These are phyloP conservation scores for Neoarthrinium moseri DNA, from an alignment of 2,329 filamentous ascomycete species.

Conservation along the genomic window DNA sequence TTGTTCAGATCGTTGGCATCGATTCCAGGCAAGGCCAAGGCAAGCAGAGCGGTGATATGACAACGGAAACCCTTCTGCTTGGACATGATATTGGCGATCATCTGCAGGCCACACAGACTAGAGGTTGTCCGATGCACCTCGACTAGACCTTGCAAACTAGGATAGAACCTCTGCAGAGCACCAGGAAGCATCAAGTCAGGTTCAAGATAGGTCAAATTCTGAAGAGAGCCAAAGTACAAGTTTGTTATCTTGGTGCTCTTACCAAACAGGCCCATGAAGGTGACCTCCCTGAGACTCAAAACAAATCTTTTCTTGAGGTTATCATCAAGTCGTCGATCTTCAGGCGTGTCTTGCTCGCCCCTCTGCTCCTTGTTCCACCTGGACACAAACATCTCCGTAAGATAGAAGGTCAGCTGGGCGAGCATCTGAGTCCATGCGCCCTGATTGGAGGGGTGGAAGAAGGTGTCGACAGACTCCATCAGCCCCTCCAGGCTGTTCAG, in stretches of 20 bases:
- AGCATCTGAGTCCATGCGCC: constrained; percentile 88
- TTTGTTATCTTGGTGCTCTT: constrained; percentile 91
- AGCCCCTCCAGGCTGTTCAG: constrained; percentile 84
- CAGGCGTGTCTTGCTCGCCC: constrained; percentile 84
- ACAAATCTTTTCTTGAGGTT: constrained; percentile 89
- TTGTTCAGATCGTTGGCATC: constrained; percentile 98
- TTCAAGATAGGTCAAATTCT: constrained; percentile 86
- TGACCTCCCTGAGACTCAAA: constrained; percentile 82
- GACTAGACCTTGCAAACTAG: constrained; percentile 91
- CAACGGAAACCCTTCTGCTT: constrained; percentile 95
- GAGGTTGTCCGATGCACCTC: constrained; percentile 97
- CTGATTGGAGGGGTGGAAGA: constrained; percentile 97
- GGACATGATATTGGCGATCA: constrained; percentile 87
- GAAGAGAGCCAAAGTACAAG: constrained; percentile 86
- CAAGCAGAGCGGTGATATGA: constrained; percentile 91
- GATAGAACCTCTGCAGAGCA: constrained; percentile 92
- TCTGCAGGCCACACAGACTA: constrained; percentile 86
- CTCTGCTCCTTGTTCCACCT: constrained; percentile 95
- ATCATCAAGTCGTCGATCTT: constrained; percentile 74
- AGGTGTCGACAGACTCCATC: constrained; percentile 94
- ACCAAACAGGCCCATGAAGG: constrained; percentile 97
- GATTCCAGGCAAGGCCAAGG: constrained; percentile 88
- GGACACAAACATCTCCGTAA: constrained; percentile 95
- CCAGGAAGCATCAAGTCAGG: constrained; percentile 90
- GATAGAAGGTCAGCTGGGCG: constrained; percentile 85